These are phyloP conservation scores for Clarireedia paspali DNA, from an alignment of 2,329 filamentous ascomycete genomes.

Conservation along the genomic window DNA sequence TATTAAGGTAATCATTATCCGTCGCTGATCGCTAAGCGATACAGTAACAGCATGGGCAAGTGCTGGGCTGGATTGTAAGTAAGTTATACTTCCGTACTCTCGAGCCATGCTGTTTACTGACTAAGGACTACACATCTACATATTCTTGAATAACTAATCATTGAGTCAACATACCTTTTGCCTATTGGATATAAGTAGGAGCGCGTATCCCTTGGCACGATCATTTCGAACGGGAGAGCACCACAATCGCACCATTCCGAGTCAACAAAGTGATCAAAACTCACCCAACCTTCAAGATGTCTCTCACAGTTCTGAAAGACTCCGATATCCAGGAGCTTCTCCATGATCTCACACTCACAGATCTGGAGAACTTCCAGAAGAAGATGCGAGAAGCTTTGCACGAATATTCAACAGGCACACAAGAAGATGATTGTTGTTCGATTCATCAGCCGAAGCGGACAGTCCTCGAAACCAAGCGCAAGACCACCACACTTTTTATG, in stretches of 20 bases:
- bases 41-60: no score
- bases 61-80: no score
- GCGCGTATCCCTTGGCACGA: no score
- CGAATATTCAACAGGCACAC: conserved; percentile 52
- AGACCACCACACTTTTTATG: conserved; percentile 64
- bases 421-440: conserved; percentile 29
- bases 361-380: conserved; percentile 45
- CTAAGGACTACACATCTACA: no score
- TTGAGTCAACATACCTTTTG: no score
- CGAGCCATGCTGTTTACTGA: no score
- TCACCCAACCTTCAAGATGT: conserved; percentile 34
- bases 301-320: conserved; percentile 50
- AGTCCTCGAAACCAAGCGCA: conserved; percentile 41
- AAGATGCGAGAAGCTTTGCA: conserved; percentile 46
- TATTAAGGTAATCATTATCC: no score
- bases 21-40: no score
- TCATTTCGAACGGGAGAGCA: background rate
- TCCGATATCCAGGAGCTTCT: conserved; percentile 47
- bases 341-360: conserved; percentile 43
- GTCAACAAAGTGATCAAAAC: background rate
- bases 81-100: no score
- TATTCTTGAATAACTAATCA: no score
- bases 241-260: background rate
- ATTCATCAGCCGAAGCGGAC: conserved; percentile 49
- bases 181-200: no score